Evolutionary conservation across 805 yeast species (phyloP), one percentile per base, ranked within the genome.

Genomic region (Zygosaccharomyces gambellarensis): DNA sequence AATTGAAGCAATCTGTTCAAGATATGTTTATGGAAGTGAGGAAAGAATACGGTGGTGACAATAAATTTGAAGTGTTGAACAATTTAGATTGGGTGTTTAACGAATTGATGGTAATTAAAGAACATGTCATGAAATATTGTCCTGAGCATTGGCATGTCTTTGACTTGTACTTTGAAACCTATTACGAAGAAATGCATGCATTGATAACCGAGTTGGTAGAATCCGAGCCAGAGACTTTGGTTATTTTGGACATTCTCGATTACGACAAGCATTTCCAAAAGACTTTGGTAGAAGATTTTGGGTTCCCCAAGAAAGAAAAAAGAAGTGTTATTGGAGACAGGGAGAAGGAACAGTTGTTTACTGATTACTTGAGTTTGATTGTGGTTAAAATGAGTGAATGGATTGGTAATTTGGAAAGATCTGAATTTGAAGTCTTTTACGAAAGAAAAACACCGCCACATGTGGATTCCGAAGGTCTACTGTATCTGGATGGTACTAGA

Each of bases 1-100:
- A 80, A 49, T 70, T 88, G 39, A 77, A 80, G 54, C 75, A 74
- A 44, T 77, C 87, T 5, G 77, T 90, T 10, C 72, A 69, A 25
- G 86, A 82, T 19, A 83, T 85, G 36, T 90, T 90, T 69, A 71
- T 76, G 31, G 79, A 82, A 50, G 70, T 76, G 73, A 58, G 79
- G 76, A 50, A 76, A 76, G 50, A 83, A 74, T 61, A 70, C 68
- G 23, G 79, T 76, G 69, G 65, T 17, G 73, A 69, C 19, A 71
- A 62, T 39, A 75, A 75, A 34, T 80, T 82, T 67, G 75, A 74
- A 14, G 81, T 89, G 1, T 73, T 87, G 49, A 83, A 84, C 36
- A 81, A 86, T 56, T 69, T 90, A 48, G 83, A 82, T 49, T 92
- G 97, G 90, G 77, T 90, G 17, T 88, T 85, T 64, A 83, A 85